These are phyloP conservation scores for Carex myosuroides DNA, from an alignment of 176 grass and related monocot genomes.

Conservation along the genomic window DNA sequence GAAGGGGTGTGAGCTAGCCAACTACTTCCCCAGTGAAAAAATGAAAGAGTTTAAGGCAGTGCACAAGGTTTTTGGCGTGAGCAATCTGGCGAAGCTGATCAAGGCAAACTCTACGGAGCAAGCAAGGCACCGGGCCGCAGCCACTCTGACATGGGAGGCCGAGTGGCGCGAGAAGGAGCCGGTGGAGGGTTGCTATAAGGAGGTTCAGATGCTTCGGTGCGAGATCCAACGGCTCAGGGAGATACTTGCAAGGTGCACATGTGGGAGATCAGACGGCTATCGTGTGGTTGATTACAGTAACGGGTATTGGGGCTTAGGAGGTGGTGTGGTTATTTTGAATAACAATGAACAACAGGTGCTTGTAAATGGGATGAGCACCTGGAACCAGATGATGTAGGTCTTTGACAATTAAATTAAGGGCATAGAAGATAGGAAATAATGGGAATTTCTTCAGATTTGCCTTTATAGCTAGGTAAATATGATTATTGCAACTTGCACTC, in stretches of 20 bases:
- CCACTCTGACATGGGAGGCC: conserved; percentile 74
- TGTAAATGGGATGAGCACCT: conserved; percentile 8
- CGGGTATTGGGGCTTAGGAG: conserved; percentile 27
- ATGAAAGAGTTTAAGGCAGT: conserved; percentile 72
- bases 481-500: not conserved
- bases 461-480: not conserved
- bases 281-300: not conserved
- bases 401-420: not conserved
- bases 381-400: not conserved
- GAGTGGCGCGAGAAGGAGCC: conserved; percentile 63
- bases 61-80: conserved; percentile 65
- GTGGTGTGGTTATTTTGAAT: conserved; percentile 12
- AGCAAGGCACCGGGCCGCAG: conserved; percentile 38
- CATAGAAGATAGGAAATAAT: conserved; percentile 7
- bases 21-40: conserved; percentile 60
- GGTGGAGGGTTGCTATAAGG: conserved; percentile 60
- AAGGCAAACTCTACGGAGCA: conserved; percentile 61
- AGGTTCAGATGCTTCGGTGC: conserved; percentile 47
- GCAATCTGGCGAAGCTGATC: conserved; percentile 75
- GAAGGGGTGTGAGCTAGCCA: conserved; percentile 60
- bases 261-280: not conserved
- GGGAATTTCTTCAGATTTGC: not conserved
- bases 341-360: conserved; percentile 16
- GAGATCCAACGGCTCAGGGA: conserved; percentile 57
- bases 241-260: conserved; percentile 31